Evolutionary conservation across 179 eudicot genomes (phyloP).

Genomic region (Beta corolliflora): DNA sequence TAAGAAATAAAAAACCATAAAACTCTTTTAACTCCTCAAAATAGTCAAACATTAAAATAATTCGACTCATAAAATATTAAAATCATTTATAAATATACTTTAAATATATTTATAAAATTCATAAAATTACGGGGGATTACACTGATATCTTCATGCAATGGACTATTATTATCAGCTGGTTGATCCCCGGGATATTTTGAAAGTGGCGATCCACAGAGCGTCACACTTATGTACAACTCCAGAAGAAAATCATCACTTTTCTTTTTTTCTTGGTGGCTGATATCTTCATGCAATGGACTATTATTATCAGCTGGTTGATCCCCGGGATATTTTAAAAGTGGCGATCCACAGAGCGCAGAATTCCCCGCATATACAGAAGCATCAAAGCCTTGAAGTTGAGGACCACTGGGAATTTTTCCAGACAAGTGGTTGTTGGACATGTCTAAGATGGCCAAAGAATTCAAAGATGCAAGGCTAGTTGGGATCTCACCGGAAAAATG

Average conservation of each 20-base stretch:
- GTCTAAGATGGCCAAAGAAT: background rate
- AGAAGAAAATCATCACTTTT: background rate
- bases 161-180: background rate
- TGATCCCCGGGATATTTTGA: constrained; percentile 11
- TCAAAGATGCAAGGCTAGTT: constrained; percentile 6
- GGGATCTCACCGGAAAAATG: constrained; percentile 26
- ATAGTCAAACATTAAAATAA: too few relatives aligned
- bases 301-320: background rate
- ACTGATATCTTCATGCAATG: background rate
- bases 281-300: background rate
- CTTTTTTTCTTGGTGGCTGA: background rate
- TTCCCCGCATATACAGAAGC: constrained; percentile 13
- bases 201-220: constrained; percentile 30
- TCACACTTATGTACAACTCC: constrained; percentile 23
- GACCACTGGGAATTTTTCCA: constrained; percentile 19
- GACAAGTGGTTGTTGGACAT: constrained; percentile 26
- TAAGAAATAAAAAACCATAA: too few relatives aligned
- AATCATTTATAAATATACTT: too few relatives aligned
- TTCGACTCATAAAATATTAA: too few relatives aligned
- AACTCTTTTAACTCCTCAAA: too few relatives aligned
- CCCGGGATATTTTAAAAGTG: constrained; percentile 15
- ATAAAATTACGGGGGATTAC: too few relatives aligned
- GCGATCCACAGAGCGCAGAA: constrained; percentile 26
- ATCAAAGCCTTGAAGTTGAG: constrained; percentile 27
- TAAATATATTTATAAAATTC: too few relatives aligned